Conservation (phyloP, 306 rosid species). For the Prunus dulcis region DNA sequence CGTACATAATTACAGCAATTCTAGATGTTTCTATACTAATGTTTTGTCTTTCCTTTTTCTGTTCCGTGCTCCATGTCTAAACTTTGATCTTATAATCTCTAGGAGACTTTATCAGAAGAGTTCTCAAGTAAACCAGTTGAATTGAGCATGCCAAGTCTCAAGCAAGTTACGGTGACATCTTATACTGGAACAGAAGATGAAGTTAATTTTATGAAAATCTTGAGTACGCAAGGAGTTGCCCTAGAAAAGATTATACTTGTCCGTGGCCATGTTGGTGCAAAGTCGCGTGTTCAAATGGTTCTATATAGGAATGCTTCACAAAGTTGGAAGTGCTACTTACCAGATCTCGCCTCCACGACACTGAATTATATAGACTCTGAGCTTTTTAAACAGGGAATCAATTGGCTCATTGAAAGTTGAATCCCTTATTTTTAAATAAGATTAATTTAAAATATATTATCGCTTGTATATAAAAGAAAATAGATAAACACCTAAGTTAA, state of each 20-base stretch:
- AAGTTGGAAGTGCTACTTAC: not conserved
- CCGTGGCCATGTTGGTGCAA: not conserved
- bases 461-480: no score
- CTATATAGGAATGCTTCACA: not conserved
- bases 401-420: no score
- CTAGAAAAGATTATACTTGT: constrained; percentile 1
- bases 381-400: not conserved
- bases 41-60: not conserved
- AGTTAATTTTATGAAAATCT: not conserved
- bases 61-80: not conserved
- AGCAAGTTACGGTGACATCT: constrained; percentile 8
- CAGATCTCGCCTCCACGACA: not conserved
- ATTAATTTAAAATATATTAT: no score
- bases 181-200: constrained; percentile 13
- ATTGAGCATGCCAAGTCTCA: constrained; percentile 8
- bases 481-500: no score
- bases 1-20: not conserved
- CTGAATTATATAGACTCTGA: not conserved
- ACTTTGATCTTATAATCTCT: not conserved
- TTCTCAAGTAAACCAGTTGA: not conserved
- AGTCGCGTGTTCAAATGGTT: not conserved
- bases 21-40: not conserved
- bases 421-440: no score
- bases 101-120: not conserved
- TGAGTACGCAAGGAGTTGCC: not conserved